These are phyloP conservation scores for Leptographium radiaticola DNA, from an alignment of 2,329 filamentous ascomycete genomes.

Conservation along the genomic window DNA sequence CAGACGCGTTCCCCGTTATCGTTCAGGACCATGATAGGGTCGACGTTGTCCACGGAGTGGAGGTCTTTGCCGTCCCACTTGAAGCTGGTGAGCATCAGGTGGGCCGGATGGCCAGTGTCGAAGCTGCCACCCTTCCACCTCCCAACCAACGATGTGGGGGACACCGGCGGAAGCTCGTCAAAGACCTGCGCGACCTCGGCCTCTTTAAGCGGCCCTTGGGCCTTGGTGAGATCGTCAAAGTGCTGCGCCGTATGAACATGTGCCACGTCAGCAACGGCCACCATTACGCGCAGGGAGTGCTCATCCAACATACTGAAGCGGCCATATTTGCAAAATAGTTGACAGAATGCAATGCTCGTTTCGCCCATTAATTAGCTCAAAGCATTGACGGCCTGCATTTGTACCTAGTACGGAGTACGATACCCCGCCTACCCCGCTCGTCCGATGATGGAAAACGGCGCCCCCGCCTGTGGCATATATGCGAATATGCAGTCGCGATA, in stretches of 20 bases:
- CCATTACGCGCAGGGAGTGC: no score
- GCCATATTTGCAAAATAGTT: no score
- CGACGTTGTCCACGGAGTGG: background rate
- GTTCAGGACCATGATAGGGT: background rate
- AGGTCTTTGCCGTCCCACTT: slow-evolving; percentile 1
- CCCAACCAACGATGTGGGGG: background rate
- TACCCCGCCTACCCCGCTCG: no score
- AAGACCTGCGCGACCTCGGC: background rate
- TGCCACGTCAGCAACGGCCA: no score
- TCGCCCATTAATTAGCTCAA: no score
- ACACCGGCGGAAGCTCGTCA: background rate
- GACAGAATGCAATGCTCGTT: no score
- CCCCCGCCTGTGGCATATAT: no score
- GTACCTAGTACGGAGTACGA: no score
- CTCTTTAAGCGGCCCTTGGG: background rate
- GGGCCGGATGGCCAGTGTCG: background rate
- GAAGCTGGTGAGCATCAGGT: background rate
- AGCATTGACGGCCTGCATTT: no score
- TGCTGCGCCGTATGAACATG: background rate
- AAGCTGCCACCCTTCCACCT: background rate
- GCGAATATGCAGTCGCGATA: no score
- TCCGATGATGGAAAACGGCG: no score
- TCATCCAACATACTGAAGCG: no score
- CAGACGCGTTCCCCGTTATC: background rate
- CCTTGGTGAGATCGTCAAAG: background rate